Evolutionary conservation across 768 basidiomycete species (phyloP).

Genomic region (Mycena vitilis): DNA sequence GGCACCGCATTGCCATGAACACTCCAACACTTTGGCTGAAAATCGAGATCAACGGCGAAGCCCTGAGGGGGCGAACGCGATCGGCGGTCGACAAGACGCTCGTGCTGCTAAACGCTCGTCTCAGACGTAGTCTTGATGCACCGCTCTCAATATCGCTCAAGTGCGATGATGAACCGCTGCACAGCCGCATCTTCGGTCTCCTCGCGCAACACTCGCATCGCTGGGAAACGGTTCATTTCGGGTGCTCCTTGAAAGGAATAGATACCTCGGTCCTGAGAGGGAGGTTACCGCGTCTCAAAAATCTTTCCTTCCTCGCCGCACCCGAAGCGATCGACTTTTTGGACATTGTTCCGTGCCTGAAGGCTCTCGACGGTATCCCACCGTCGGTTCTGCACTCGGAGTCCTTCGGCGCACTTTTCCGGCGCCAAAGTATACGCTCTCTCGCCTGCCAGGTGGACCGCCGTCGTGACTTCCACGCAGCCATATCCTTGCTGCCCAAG

Average conservation of each 20-base stretch:
- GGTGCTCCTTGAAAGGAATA: background rate
- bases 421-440: background rate
- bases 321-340: constrained; percentile 3
- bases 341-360: constrained; percentile 4
- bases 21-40: constrained; percentile 6
- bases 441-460: background rate
- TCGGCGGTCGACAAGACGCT: background rate
- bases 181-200: background rate
- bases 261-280: constrained; percentile 10
- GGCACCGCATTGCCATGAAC: constrained; percentile 6
- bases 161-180: background rate
- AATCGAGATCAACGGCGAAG: background rate
- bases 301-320: background rate
- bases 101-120: no score
- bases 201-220: constrained; percentile 9
- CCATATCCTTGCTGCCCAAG: constrained; percentile 4
- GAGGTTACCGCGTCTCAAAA: background rate
- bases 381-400: background rate
- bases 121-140: no score
- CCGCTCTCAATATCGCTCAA: background rate
- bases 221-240: background rate
- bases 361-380: background rate
- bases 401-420: background rate
- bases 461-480: background rate
- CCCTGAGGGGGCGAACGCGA: background rate